Evolutionary conservation across 345 rosid species (phyloP).

Genomic region (Populus nigra): DNA sequence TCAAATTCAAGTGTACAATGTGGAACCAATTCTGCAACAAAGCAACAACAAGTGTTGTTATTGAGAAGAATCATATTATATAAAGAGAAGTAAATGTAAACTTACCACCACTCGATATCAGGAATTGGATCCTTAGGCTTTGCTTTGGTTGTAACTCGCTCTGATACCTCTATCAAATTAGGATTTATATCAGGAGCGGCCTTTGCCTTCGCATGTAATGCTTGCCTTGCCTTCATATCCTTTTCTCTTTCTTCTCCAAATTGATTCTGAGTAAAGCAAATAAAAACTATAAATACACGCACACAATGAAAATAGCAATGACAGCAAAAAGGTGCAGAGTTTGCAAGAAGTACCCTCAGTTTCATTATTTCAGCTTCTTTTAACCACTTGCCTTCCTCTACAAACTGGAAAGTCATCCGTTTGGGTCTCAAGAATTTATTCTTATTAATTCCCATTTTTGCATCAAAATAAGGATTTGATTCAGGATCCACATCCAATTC

Average conservation of each 20-base stretch:
- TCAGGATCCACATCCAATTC: constrained; percentile 79
- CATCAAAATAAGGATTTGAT: constrained; percentile 77
- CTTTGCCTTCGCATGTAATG: constrained; percentile 82
- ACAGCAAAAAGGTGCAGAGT: background rate
- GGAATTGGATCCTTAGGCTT: constrained; percentile 79
- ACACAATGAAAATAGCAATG: background rate
- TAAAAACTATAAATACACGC: constrained; percentile 16
- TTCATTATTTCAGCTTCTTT: constrained; percentile 83
- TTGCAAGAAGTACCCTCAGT: constrained; percentile 51
- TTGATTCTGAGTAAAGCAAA: constrained; percentile 53
- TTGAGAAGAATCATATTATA: background rate
- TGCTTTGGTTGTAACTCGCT: constrained; percentile 69
- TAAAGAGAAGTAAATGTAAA: background rate
- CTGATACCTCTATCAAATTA: constrained; percentile 86
- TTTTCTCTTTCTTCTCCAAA: constrained; percentile 94
- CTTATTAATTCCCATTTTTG: constrained; percentile 77
- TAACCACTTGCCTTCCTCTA: constrained; percentile 97
- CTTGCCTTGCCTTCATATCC: constrained; percentile 89
- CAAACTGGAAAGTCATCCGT: constrained; percentile 86
- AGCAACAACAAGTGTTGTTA: background rate
- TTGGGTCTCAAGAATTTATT: constrained; percentile 86
- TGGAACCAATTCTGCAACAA: background rate
- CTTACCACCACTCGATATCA: constrained; percentile 97
- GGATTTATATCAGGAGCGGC: constrained; percentile 84
- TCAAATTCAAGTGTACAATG: background rate